Base-by-base conservation (phyloP, 2,329 filamentous ascomycete species). In the Xylaria polymorpha region DNA sequence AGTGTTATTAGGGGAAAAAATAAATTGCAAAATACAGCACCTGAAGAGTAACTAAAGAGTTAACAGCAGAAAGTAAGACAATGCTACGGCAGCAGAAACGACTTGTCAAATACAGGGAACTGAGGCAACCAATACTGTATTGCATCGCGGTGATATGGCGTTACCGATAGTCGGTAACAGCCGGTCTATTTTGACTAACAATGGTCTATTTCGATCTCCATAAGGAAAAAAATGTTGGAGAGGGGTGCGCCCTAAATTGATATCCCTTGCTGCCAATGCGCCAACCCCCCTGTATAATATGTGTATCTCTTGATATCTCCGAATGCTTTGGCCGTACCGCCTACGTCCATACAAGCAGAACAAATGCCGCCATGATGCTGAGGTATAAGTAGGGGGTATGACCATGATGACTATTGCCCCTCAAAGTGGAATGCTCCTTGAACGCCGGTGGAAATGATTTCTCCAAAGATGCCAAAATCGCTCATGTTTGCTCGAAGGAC, bases 361-460 rank as follows among this genome's bases (percentile, higher is more conserved):
- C 61, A 64, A 64, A 66, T 60, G 55, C 66, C 66, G 50, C 69
- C 63, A 22, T 64, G 56, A 71, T 71, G 67, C 60, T 58, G 51
- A 71, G 66, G 66, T 71, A 71, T 69, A 67, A 51, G 55, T 53
- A 63, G 59, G 55, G 68, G 32, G 66, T 58, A 61, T 32, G 63
- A 46, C 29, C 14, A 59, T 71, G 44, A 70, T 25, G 68, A 64
- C 51, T 59, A 55, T 71, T n/a, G 69, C 59, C 41, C 63, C 62
- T 37, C 8, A 56, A 63, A 60, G 41, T 56, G 46, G 46, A 63
- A 69, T 69, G 59, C 63, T 60, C 59, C 69, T 50, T 61, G 60
- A 69, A 71, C 69, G 69, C 69, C 69, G 63, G 44, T 61, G 63
- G 59, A 66, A 71, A 71, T 69, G 67, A 67, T 67, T 67, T 67